Evolutionary conservation across 1,139 yeast genomes (phyloP), one percentile per base, ranked within the genome.

Genomic region (Maudiozyma humilis): DNA sequence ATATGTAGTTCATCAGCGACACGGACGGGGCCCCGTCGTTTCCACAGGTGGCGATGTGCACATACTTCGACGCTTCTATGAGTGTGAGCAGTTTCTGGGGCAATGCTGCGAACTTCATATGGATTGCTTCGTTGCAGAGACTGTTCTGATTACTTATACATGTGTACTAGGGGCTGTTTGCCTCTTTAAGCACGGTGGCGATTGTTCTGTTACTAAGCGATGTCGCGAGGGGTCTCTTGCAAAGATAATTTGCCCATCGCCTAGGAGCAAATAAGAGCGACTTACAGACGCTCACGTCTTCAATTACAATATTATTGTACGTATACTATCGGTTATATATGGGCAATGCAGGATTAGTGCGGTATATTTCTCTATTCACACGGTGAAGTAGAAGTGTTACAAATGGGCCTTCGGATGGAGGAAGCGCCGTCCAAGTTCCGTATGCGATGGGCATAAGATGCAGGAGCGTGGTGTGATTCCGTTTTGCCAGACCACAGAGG

Each of bases 1-100:
- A 86, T 3, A 91, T 79, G 61, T 84, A 89, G 64, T 86, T 88
- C 96, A 89, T 88, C 52, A 89, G 71, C 12, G 91, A 76, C 3
- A 87, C 93, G 53, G 89, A 93, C 6, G 96, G 96, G 17, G 72
- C 59, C 47, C 79, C 73, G 43, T 78, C 67, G 23, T 69, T 62
- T 38, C 72, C 66, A 48, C 85, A 76, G 1, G 97, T 89, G 5
- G 89, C 96, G 43, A 89, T 71, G 62, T 89, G 96, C 40, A 88
- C 76, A 60, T 79, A 81, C 49, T 81, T 72, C 18, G 85, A 79
- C 8, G 75, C 69, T 47, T 75, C 70, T 38, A 82, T 67, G 36
- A 82, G 64, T n/a, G 67, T 67, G 38, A 71, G 62, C 10, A 81
- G 80, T 12, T 75, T 68, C 5, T 70, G 72, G 8, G 89, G 87